A percentile compares a stretch with the other conserved stretches of the same genome.
Conservation (phyloP, 2,329 filamentous ascomycete species). For the Penicillium decumbens region DNA sequence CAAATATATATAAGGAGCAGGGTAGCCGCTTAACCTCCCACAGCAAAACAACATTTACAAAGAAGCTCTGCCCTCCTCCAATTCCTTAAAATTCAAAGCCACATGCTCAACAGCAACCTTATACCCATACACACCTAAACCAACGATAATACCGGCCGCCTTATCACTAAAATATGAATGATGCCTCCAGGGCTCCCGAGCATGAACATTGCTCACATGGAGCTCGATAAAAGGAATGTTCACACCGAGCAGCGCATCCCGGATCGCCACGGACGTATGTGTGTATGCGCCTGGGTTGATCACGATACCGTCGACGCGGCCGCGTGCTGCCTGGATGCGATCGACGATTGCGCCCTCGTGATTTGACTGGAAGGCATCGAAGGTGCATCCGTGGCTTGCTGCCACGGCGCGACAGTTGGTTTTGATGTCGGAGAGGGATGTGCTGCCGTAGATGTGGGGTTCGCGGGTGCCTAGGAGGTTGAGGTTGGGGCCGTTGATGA, state of each 20-base stretch:
- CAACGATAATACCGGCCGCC: conserved; percentile 67
- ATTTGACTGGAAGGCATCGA: conserved; percentile 69
- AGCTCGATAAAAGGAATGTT: conserved; percentile 70
- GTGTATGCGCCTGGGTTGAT: conserved; percentile 74
- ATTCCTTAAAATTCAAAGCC: conserved; percentile 35
- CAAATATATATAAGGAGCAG: not conserved
- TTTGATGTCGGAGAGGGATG: conserved; percentile 62
- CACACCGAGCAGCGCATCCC: conserved; percentile 68
- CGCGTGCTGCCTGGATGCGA: conserved; percentile 64
- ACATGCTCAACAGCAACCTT: conserved; percentile 55
- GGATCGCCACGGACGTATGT: conserved; percentile 69
- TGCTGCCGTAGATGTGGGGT: conserved; percentile 66
- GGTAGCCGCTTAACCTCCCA: not conserved
- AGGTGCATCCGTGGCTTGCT: conserved; percentile 43
- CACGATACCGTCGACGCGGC: conserved; percentile 55
- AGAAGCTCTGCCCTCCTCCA: conserved; percentile 18
- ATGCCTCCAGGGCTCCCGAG: conserved; percentile 62
- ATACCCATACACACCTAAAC: conserved; percentile 61
- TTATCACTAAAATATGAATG: conserved; percentile 72
- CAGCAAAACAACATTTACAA: not conserved
- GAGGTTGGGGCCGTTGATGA: conserved; percentile 79
- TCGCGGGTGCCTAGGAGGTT: conserved; percentile 74
- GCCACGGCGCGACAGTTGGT: conserved; percentile 49
- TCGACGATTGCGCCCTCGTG: conserved; percentile 71
- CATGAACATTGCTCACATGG: conserved; percentile 72